phyloP scores from a whole-genome alignment of 1,284 basidiomycete genomes.

The Ceratobasidium papillatum region DNA sequence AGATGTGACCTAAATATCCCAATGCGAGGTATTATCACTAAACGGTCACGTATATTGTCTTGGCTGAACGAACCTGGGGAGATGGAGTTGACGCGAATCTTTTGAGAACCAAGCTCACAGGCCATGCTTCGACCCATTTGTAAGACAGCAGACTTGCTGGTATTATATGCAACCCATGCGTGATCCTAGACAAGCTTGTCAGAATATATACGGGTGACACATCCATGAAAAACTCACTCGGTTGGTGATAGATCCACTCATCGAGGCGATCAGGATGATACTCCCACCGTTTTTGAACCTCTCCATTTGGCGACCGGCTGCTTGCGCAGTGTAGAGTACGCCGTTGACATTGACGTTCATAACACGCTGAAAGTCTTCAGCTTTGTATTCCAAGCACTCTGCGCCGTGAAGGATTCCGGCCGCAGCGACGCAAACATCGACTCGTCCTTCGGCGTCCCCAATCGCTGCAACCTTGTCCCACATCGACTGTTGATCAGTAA shows the following conservation, averaged over 20 bases:
- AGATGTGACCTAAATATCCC: constrained; percentile 34
- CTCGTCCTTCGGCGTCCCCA: constrained; percentile 67
- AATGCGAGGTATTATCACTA: neutral
- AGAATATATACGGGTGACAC: neutral
- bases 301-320: constrained; percentile 78
- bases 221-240: neutral
- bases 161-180: constrained; percentile 55
- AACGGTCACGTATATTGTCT: neutral
- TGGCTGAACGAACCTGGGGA: constrained; percentile 48
- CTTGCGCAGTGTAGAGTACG: constrained; percentile 80
- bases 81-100: constrained; percentile 51
- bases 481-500: constrained; percentile 66
- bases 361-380: constrained; percentile 75
- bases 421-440: constrained; percentile 79
- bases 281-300: constrained; percentile 77
- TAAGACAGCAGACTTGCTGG: constrained; percentile 54
- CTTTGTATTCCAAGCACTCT: constrained; percentile 75
- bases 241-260: constrained; percentile 76
- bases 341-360: constrained; percentile 80
- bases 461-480: constrained; percentile 67
- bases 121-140: constrained; percentile 56
- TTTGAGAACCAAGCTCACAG: constrained; percentile 53
- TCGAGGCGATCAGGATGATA: constrained; percentile 84
- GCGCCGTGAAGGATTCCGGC: constrained; percentile 76
- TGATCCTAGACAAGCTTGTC: constrained; percentile 41